Evolutionary conservation across 768 basidiomycete genomes (phyloP), one percentile per base, ranked within the genome.

Genomic region (Nevesoporus exiguus): DNA sequence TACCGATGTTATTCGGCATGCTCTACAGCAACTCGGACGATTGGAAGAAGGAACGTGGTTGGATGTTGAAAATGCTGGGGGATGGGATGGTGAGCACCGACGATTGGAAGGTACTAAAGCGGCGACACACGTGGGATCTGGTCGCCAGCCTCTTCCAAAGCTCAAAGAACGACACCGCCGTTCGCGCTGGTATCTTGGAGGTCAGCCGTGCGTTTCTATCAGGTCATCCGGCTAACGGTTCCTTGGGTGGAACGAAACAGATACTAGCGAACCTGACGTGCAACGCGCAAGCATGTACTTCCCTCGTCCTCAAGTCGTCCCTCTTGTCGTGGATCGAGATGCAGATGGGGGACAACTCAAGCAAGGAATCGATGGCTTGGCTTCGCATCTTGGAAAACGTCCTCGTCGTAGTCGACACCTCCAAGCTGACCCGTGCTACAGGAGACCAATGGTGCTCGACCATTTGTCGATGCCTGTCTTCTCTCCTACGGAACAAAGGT

Each of bases 1-100:
- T 98, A 0, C 96, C 96, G 0, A 85, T 98, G 85, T 72, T 99
- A 5, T 98, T 91, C 64, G 77, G 77, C 11, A 86, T 96, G 84
- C 75, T 98, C 4, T 97, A 93, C 66, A 91, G 88, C 61, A 79
- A 77, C 21, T 73, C 76, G 4, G 86, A 90, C 37, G 85, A 86
- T 14, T 93, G 90, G 88, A 88, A 84, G 72, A 88, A 84, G 69
- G 93, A 96, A 63, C 77, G 92, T n/a, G 78, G 77, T 2, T 98
- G 94, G 94, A 94, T 96, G 27, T 72, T 96, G 31, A 78, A 81
- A 37, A 90, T 93, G 69, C 71, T 97, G 36, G 77, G 86, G 0
- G 92, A 96, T 56, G 91, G 90, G 0, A 85, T 92, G 81, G 77
- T 77, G 58, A 79, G 83, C 45, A 76, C 77, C 0, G 79, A 82